phyloP scores from a whole-genome alignment of 2,329 filamentous ascomycete species.

The Fusarium denticulatum region DNA sequence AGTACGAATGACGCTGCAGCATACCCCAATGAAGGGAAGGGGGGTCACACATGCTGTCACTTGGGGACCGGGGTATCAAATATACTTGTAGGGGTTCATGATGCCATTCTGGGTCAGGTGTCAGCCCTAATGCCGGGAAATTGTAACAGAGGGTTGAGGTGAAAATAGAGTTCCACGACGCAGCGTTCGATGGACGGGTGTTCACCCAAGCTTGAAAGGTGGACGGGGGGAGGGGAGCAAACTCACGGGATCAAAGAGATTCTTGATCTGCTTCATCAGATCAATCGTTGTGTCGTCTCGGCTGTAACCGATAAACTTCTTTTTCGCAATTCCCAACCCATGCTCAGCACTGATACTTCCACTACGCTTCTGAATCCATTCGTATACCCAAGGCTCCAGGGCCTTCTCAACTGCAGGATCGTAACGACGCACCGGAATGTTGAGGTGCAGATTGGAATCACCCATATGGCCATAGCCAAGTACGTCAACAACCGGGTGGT shows the following conservation, averaged over 20 bases:
- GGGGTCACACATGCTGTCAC: conserved; percentile 25
- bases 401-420: conserved; percentile 87
- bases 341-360: conserved; percentile 98
- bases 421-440: conserved; percentile 84
- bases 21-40: background rate
- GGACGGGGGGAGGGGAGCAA: conserved; percentile 1
- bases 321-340: conserved; percentile 93
- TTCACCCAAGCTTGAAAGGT: background rate
- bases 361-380: conserved; percentile 89
- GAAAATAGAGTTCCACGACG: background rate
- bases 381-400: conserved; percentile 95
- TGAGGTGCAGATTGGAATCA: conserved; percentile 93
- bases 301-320: conserved; percentile 93
- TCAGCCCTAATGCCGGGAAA: conserved; percentile 38
- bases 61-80: conserved; percentile 55
- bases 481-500: conserved; percentile 85
- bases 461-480: conserved; percentile 99
- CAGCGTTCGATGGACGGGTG: conserved; percentile 10
- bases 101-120: conserved; percentile 79
- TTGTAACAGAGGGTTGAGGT: background rate
- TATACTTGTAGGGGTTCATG: conserved; percentile 99
- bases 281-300: conserved; percentile 85
- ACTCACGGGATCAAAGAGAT: conserved; percentile 91
- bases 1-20: conserved; percentile 20
- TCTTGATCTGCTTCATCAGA: conserved; percentile 96